Evolutionary conservation across 2,329 filamentous ascomycete genomes (phyloP), one percentile per base, ranked within the genome.

Genomic region (Claviceps purpurea): DNA sequence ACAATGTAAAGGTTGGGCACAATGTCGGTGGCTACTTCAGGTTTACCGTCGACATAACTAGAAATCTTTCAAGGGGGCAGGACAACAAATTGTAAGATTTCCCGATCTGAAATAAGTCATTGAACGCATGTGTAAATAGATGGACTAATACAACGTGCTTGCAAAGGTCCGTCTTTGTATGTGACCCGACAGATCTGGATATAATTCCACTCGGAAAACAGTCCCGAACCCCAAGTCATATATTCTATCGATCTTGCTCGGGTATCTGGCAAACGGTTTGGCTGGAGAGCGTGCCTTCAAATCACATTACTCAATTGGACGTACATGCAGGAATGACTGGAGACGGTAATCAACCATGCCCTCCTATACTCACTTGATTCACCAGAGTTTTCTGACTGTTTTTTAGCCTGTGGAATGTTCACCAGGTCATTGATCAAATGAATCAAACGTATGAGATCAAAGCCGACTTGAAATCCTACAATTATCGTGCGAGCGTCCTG

Each of bases 181-280:
- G 78, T 50, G 84, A 87, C 55, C 84, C 84, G 0, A 86, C 84
- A 0, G 83, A 87, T 58, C 61, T 63, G 34, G 70, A 70, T 2
- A 73, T 81, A 13, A 81, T 84, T 43, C 82, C 83, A 0, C 73
- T 84, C 44, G 84, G 84, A 56, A 85, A 86, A 62, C 82, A 85
- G 62, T 77, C 74, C 0, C 60, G 75, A 1, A 67, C 65, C 0
- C 78, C 76, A 0, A 74, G 71, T 11, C 77, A 81, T 58, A 87
- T 87, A 54, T 87, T 84, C 63, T 87, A 87, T 62, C 80, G 79
- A 0, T 79, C 84, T 0, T 87, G 83, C 61, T 83, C 80, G 38
- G 84, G 84, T 5, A 87, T 88, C 56, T 88, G 84, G 84, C 84
- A 87, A 61, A 75, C 74, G 18, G 84, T 87, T 0, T 88, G 84